Evolutionary conservation across 495 filamentous ascomycete species (phyloP).

Genomic region (Xylaria longipes): DNA sequence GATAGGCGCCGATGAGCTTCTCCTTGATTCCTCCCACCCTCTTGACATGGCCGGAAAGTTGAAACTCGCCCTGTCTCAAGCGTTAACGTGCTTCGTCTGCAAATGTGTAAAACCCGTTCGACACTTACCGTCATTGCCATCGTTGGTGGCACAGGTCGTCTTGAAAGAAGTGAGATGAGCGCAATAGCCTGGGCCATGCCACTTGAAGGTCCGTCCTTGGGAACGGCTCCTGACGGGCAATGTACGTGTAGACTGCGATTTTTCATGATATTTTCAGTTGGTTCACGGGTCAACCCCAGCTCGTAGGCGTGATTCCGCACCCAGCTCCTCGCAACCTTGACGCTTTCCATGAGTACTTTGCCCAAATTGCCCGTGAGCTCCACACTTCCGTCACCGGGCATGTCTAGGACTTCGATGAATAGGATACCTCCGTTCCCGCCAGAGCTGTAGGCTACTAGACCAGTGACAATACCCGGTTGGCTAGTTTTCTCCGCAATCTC

Average conservation of each 20-base stretch:
- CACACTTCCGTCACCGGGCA: constrained; percentile 91
- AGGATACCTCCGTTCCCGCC: constrained; percentile 95
- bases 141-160: constrained; percentile 85
- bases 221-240: constrained; percentile 92
- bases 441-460: constrained; percentile 93
- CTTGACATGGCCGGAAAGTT: constrained; percentile 82
- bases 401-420: constrained; percentile 97
- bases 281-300: constrained; percentile 80
- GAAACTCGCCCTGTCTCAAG: constrained; percentile 74
- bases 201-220: constrained; percentile 89
- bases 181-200: constrained; percentile 94
- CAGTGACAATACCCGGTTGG: constrained; percentile 93
- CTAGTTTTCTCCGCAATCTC: constrained; percentile 90
- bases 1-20: constrained; percentile 93
- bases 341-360: constrained; percentile 95
- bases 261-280: constrained; percentile 94
- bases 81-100: constrained; percentile 35
- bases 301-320: constrained; percentile 96
- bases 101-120: constrained; percentile 17
- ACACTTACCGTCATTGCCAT: constrained; percentile 85
- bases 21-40: constrained; percentile 98
- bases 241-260: constrained; percentile 94
- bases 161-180: constrained; percentile 88
- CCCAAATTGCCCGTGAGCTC: constrained; percentile 99
- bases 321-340: constrained; percentile 94